Evolutionary conservation across 2,329 filamentous ascomycete species (phyloP), one percentile per base, ranked within the genome.

Genomic region (Ascochyta rabiei): DNA sequence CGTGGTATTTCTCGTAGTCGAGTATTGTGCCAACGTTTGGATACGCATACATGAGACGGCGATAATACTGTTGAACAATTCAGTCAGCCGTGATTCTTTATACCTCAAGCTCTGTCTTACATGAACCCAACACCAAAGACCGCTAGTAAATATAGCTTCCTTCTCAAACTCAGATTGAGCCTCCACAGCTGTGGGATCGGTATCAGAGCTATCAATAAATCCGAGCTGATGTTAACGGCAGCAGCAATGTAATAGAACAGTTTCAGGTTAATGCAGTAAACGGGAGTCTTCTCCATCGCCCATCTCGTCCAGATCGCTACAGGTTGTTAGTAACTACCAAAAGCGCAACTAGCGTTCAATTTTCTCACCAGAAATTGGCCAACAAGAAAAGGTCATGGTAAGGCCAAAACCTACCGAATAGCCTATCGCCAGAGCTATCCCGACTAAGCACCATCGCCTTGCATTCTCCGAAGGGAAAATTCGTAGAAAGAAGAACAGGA

Each of bases 111-210:
- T 26, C 4, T 6, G 8, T 61, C 73, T 62, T 62, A 78, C 75
- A 77, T 65, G 26, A 71, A 55, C 4, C 72, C 71, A 1, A 73
- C 41, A 18, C 61, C 61, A 44, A 75, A 74, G 58, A 75, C 70
- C 31, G 62, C 45, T 41, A 69, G 60, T n/a, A 75, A 52, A 33
- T 58, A 58, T 5, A 73, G 23, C 54, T 70, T 75, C 42, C 70
- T 73, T 39, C 61, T 58, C 4, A 49, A 19, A 9, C 41, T 51
- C 24, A 75, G 54, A 12, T 61, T 59, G 6, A 75, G 35, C 2
- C 31, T 31, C 21, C 52, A 51, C 1, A 69, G 23, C 8, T 64
- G 40, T 0, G 63, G 64, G 16, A 68, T 57, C 5, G 67, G 64
- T 4, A 66, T 43, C 2, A 40, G 16, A 3, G 62, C 30, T 4